These are phyloP conservation scores for Athelia psychrophila DNA, from an alignment of 1,284 basidiomycete genomes.

Conservation along the genomic window DNA sequence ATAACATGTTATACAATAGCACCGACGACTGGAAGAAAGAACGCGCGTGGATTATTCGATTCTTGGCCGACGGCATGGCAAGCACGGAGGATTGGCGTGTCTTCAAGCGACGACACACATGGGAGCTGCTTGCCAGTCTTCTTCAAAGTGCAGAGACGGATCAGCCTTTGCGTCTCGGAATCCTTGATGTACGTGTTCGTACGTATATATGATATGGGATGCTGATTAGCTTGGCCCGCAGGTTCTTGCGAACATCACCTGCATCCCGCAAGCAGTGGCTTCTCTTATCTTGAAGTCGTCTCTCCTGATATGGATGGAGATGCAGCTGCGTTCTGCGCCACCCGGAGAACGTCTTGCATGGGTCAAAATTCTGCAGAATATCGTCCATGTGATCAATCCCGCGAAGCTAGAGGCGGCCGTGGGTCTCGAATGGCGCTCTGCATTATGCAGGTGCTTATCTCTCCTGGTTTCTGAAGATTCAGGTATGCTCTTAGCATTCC, in stretches of 20 bases:
- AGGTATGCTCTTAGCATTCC: slow-evolving; percentile 30
- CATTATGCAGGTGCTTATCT: slow-evolving; percentile 49
- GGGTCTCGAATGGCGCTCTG: slow-evolving; percentile 52
- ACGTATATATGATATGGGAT: slow-evolving; percentile 2
- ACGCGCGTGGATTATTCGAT: slow-evolving; percentile 83
- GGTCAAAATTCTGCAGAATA: slow-evolving; percentile 70
- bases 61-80: slow-evolving; percentile 79
- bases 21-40: slow-evolving; percentile 83
- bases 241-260: slow-evolving; percentile 72
- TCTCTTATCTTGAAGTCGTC: slow-evolving; percentile 69
- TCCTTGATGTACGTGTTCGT: slow-evolving; percentile 58
- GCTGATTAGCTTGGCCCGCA: slow-evolving; percentile 25
- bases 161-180: slow-evolving; percentile 45
- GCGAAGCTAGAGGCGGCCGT: slow-evolving; percentile 49
- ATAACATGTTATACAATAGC: slow-evolving; percentile 80
- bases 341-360: slow-evolving; percentile 54
- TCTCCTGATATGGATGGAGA: slow-evolving; percentile 77
- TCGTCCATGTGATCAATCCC: slow-evolving; percentile 47
- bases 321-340: slow-evolving; percentile 49
- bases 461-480: slow-evolving; percentile 37
- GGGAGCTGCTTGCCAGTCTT: slow-evolving; percentile 82
- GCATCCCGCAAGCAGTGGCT: slow-evolving; percentile 60
- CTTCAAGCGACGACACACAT: slow-evolving; percentile 79
- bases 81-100: slow-evolving; percentile 79
- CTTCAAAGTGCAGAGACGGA: slow-evolving; percentile 68